phyloP scores from a whole-genome alignment of 2,329 filamentous ascomycete species.

The Achaetomium macrosporum region DNA sequence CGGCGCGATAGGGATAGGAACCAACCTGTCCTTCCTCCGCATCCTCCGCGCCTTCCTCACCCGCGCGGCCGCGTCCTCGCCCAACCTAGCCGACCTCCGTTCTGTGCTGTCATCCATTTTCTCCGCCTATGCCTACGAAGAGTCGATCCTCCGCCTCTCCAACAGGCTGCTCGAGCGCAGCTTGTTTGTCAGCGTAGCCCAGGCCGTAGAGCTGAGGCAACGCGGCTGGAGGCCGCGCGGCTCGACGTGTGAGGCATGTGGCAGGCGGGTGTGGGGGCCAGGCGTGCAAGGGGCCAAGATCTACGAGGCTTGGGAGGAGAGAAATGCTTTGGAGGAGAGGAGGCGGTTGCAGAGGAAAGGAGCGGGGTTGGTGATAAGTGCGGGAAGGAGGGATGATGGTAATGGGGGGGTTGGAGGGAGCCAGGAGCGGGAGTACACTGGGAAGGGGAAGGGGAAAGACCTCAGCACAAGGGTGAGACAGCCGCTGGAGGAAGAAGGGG shows the following conservation, averaged over 20 bases:
- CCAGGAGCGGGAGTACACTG: slow-evolving; percentile 19
- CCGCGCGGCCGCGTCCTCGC: slow-evolving; percentile 72
- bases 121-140: slow-evolving; percentile 91
- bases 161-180: slow-evolving; percentile 84
- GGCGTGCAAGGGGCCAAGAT: slow-evolving; percentile 65
- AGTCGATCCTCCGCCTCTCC: slow-evolving; percentile 77
- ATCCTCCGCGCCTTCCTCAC: slow-evolving; percentile 85
- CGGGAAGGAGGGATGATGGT: slow-evolving; percentile 24
- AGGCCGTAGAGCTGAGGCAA: slow-evolving; percentile 68
- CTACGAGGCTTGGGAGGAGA: slow-evolving; percentile 76
- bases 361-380: slow-evolving; percentile 29
- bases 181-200: slow-evolving; percentile 74
- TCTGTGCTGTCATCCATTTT: slow-evolving; percentile 85
- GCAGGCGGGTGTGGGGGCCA: slow-evolving; percentile 79
- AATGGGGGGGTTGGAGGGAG: no score
- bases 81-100: slow-evolving; percentile 80
- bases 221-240: slow-evolving; percentile 84
- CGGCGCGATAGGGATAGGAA: slow-evolving; percentile 31
- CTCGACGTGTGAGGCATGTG: slow-evolving; percentile 83
- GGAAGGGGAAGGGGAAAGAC: slow-evolving; percentile 45
- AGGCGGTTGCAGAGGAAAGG: slow-evolving; percentile 29
- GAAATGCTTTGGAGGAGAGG: slow-evolving; percentile 42
- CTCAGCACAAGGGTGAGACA: slow-evolving; percentile 16
- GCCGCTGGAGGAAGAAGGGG: slow-evolving; percentile 34
- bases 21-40: slow-evolving; percentile 74